Evolutionary conservation across 176 grass and related monocot genomes (phyloP).

Genomic region (Echinochloa phyllopogon): DNA sequence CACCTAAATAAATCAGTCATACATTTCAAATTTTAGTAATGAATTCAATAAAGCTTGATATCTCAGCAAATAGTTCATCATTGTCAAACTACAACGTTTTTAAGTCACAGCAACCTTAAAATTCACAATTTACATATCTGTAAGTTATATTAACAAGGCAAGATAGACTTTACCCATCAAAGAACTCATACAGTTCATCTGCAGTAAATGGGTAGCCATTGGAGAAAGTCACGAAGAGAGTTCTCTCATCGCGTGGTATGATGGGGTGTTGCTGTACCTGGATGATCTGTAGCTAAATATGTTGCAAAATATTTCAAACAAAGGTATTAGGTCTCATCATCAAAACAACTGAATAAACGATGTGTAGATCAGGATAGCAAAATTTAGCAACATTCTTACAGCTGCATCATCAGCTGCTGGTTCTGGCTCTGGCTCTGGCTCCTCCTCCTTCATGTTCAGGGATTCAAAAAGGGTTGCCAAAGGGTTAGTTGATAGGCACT

Average conservation of each 20-base stretch:
- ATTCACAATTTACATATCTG: neutral
- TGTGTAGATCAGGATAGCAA: neutral
- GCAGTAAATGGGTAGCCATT: conserved; percentile 60
- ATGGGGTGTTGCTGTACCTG: neutral
- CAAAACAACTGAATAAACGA: neutral
- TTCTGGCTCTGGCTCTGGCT: neutral
- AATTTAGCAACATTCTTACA: conserved; percentile 28
- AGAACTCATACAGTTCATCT: conserved; percentile 61
- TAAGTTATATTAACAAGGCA: neutral
- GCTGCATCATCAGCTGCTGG: neutral
- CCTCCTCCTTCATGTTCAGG: neutral
- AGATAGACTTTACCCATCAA: conserved; percentile 48
- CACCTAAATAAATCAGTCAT: neutral
- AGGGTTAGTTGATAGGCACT: neutral
- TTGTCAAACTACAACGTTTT: neutral
- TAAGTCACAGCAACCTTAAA: neutral
- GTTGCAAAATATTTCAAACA: neutral
- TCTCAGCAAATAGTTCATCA: neutral
- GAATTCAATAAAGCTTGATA: too few species aligned
- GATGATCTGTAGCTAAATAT: conserved; percentile 8
- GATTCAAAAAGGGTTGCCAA: conserved; percentile 18
- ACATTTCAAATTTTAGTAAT: neutral
- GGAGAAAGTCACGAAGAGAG: conserved; percentile 75
- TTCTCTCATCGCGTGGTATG: conserved; percentile 65
- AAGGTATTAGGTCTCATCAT: neutral